Evolutionary conservation across 1,284 basidiomycete genomes (phyloP), one percentile per base, ranked within the genome.

Genomic region (Volvariella volvacea): DNA sequence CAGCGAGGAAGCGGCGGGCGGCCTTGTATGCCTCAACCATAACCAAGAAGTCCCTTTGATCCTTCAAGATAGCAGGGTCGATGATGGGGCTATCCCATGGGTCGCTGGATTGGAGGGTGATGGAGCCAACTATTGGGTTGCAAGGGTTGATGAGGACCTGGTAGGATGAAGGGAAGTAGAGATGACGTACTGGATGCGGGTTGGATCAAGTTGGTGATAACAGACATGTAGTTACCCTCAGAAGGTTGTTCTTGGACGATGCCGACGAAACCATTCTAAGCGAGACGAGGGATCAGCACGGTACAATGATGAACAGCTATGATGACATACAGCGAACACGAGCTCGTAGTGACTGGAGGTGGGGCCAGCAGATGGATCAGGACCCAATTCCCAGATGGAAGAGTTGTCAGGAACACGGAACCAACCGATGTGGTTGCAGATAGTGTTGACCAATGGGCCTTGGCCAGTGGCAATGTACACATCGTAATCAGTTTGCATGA

Each of bases 1-100:
- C 60, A 2, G 57, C 45, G 16, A 64, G 46, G 49, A 67, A 67
- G 9, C 56, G 53, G 40, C 54, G 50, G 6, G 55, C 52, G 8
- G 52, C 52, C 42, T 62, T 60, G 43, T 70, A 49, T 1, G 59
- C 59, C 43, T 66, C 57, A 1, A 56, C 55, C 48, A 67, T 55
- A 1, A 58, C 55, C 41, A 57, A 55, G 14, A 65, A 50, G 48
- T 73, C 71, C 41, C 67, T 65, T 4, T 60, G 52, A 2, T 63
- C 55, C 14, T 49, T 50, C 31, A 70, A 49, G 31, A 64, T 56
- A 3, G 52, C 55, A 3, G 64, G 63, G 50, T 73, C 54, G 44
- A 74, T 66, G 15, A 63, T 28, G 0, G 72, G 72, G 15, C 52
- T 41, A 15, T 57, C 61, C 42, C 71, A 68, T 0, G 71, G 66